phyloP scores from a whole-genome alignment of 2,329 filamentous ascomycete species.

The Trichoderma oligosporum region DNA sequence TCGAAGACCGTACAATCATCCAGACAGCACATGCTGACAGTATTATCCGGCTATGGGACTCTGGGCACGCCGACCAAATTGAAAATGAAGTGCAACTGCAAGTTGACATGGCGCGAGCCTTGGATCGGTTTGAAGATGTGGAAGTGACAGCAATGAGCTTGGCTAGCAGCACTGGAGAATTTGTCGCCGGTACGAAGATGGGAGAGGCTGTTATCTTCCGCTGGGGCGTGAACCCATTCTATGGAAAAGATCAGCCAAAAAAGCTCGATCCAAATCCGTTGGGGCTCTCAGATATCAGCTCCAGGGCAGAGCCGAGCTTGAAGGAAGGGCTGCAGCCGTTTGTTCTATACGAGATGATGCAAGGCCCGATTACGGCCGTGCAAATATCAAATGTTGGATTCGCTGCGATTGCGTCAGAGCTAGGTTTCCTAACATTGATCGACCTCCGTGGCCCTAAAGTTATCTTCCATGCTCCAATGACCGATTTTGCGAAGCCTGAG shows the following conservation, averaged over 20 bases:
- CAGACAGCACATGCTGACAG: conserved; percentile 88
- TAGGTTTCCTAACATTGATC: conserved; percentile 74
- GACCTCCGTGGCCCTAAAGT: conserved; percentile 84
- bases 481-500: conserved; percentile 71
- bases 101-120: conserved; percentile 77
- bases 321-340: conserved; percentile 79
- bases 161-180: conserved; percentile 74
- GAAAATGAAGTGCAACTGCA: conserved; percentile 81
- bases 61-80: conserved; percentile 86
- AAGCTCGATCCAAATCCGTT: conserved; percentile 59
- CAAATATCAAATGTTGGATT: conserved; percentile 93
- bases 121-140: conserved; percentile 74
- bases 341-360: conserved; percentile 76
- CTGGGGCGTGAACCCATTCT: conserved; percentile 77
- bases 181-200: conserved; percentile 73
- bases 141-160: conserved; percentile 77
- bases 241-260: conserved; percentile 56
- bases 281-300: conserved; percentile 69
- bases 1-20: conserved; percentile 78
- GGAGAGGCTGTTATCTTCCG: conserved; percentile 87
- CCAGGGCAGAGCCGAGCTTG: conserved; percentile 66
- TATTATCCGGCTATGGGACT: conserved; percentile 88
- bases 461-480: conserved; percentile 70
- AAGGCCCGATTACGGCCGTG: conserved; percentile 74
- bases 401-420: conserved; percentile 79